phyloP scores from a whole-genome alignment of 495 filamentous ascomycete genomes.

The Penicillium soppii region DNA sequence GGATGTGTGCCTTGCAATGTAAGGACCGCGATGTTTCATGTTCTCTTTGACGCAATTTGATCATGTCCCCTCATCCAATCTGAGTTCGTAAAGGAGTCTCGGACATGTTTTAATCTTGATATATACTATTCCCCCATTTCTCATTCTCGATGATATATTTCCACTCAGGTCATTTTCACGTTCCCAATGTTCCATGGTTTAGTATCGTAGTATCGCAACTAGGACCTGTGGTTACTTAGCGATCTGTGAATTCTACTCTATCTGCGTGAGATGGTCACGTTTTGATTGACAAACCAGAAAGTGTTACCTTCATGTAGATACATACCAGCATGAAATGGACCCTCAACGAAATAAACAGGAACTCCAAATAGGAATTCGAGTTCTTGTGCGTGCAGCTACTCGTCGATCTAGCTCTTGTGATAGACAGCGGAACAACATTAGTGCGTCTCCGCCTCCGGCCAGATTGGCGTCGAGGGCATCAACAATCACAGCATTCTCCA shows the following conservation, averaged over 20 bases:
- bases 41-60: conserved; percentile 17
- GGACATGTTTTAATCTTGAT: conserved; percentile 1
- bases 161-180: neutral
- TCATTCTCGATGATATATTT: conserved; percentile 8
- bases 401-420: no score
- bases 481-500: conserved; percentile 21
- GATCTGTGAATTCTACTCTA: no score
- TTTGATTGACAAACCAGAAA: no score
- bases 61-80: conserved; percentile 2
- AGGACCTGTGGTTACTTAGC: no score
- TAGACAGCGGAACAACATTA: conserved; percentile 39
- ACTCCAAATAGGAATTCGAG: no score
- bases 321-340: no score
- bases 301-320: no score
- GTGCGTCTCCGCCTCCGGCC: conserved; percentile 37
- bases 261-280: no score
- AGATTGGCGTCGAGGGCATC: conserved; percentile 36
- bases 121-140: conserved; percentile 11
- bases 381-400: no score
- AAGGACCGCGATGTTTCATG: conserved; percentile 11
- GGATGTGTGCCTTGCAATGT: conserved; percentile 10
- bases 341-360: no score
- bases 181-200: neutral
- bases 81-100: conserved; percentile 2
- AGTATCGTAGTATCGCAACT: neutral